These are phyloP conservation scores for Boeremia exigua DNA, from an alignment of 2,329 filamentous ascomycete species.

Conservation along the genomic window DNA sequence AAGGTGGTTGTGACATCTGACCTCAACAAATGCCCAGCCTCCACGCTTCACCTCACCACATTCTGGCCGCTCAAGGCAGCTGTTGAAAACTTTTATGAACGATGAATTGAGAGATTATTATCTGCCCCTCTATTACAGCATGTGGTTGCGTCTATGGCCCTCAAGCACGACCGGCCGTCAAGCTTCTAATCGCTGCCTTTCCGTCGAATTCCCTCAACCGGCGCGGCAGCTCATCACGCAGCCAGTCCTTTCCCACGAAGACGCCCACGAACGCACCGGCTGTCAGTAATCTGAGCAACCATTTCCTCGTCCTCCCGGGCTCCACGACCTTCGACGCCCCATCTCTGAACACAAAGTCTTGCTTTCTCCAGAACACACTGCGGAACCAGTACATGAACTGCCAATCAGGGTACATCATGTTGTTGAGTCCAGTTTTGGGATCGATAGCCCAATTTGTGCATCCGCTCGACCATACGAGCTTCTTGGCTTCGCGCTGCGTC, in stretches of 20 bases:
- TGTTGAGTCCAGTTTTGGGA: conserved; percentile 55
- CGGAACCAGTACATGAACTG: conserved; percentile 58
- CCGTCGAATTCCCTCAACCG: conserved; percentile 17
- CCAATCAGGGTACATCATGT: conserved; percentile 61
- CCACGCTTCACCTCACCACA: not conserved
- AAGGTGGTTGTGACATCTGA: not conserved
- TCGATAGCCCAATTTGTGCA: conserved; percentile 62
- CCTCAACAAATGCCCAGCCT: not conserved
- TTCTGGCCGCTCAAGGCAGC: not conserved
- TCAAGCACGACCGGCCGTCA: conserved; percentile 3
- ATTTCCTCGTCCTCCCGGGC: conserved; percentile 17
- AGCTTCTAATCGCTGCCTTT: conserved; percentile 5
- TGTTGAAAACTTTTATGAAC: not conserved
- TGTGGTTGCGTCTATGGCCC: not conserved
- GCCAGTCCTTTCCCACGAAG: conserved; percentile 24
- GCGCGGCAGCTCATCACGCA: conserved; percentile 20
- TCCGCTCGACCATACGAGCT: conserved; percentile 57
- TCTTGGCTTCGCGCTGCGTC: conserved; percentile 52
- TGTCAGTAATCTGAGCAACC: conserved; percentile 15
- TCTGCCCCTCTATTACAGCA: not conserved
- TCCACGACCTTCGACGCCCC: conserved; percentile 27
- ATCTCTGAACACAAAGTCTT: conserved; percentile 48
- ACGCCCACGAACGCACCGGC: conserved; percentile 18
- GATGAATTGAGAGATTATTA: not conserved
- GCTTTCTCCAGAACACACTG: conserved; percentile 53